phyloP scores from a whole-genome alignment of 2,329 filamentous ascomycete genomes.

The Helotiales sp. region DNA sequence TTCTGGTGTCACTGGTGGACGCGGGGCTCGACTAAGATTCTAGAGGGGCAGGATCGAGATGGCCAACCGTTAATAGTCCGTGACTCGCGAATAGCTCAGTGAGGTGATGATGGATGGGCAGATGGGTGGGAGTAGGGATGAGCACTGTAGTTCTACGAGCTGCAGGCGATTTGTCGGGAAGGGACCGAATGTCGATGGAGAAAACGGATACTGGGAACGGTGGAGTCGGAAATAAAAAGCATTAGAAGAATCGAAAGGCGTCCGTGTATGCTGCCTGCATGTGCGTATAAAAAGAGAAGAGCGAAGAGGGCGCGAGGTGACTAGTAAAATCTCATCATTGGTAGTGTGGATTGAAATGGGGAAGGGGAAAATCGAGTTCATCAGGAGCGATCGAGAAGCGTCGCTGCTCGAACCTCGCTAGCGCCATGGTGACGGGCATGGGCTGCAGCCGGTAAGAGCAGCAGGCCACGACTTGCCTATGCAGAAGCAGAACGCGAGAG shows the following conservation, averaged over 20 bases:
- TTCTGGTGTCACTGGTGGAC: background rate
- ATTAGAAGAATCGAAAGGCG: slow-evolving; percentile 23
- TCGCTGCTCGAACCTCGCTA: background rate
- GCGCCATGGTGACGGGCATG: too few relatives aligned
- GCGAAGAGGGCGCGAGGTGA: slow-evolving; percentile 4
- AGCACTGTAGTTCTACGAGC: background rate
- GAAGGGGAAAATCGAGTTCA: background rate
- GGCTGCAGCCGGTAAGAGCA: too few relatives aligned
- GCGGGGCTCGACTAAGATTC: background rate
- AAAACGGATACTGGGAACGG: background rate
- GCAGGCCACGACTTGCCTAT: too few relatives aligned
- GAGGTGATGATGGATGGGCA: background rate
- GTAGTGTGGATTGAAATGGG: slow-evolving; percentile 8
- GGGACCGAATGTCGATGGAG: background rate
- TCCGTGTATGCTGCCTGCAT: slow-evolving; percentile 26
- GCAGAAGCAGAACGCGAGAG: too few relatives aligned
- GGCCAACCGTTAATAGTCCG: slow-evolving; percentile 2
- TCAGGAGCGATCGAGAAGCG: background rate
- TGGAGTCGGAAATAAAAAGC: slow-evolving; percentile 9
- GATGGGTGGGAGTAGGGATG: background rate
- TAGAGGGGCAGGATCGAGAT: slow-evolving; percentile 11
- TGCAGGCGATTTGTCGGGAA: slow-evolving; percentile 2
- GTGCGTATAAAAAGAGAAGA: slow-evolving; percentile 16
- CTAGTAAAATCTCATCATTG: background rate
- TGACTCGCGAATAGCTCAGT: background rate